Base-by-base conservation (phyloP, 306 rosid species). In the Carpinus fangiana region DNA sequence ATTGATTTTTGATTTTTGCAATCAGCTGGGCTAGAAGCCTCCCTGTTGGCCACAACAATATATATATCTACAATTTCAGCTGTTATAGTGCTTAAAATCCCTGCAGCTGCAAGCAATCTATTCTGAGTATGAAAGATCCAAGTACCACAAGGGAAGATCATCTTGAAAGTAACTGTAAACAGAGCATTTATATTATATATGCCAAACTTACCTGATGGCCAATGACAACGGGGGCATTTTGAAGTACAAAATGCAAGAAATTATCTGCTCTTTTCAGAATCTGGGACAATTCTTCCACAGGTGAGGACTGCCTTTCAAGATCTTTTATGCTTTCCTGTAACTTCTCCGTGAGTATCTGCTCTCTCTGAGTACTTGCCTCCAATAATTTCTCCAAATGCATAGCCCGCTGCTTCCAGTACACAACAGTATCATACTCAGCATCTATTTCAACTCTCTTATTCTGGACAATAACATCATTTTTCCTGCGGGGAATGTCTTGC, bases 201-300 rank as follows among this genome's bases (percentile, higher is more conserved):
- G 18, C 31, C 3, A 50, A 66, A 56, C 4, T 67, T 88, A 95
- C 98, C 98, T 96, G 99, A 87, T 96, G 99, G 64, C 99, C 99
- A 76, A 96, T 91, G 70, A 96, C 99, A 60, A 93, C 93, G 5
- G 99, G 99, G 77, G 99, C 99, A 88, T 96, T 96, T 81, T 96
- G 97, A 64, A 96, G 97, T 18, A 96, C 95, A 84, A 96, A 96
- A 86, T 93, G 98, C 76, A 93, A 86, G 86, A 87, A 93, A 79
- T 93, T 93, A 82, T 93, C 96, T 3, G 98, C 98, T 76, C 98
- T 88, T 74, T 89, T 91, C 71, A 93, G 82, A 79, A 93, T 93
- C 82, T 93, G 98, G 16, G 99, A 73, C 62, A 96, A 61, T 72
- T 96, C 99, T 67, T 96, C 98, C 36, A 96, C 97, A 7, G 98